phyloP scores from a whole-genome alignment of 345 rosid genomes.

The Leavenworthia alabamica region DNA sequence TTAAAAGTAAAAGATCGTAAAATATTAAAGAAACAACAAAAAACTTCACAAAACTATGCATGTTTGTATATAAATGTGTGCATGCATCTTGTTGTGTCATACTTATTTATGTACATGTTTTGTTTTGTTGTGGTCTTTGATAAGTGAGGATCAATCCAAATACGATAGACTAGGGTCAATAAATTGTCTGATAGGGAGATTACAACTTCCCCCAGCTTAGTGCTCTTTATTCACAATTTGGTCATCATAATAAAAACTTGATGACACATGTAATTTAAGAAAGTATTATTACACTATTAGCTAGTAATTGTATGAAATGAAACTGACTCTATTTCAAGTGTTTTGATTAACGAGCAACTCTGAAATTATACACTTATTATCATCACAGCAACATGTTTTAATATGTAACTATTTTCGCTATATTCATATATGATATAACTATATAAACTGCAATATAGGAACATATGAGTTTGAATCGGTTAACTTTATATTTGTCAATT shows the following conservation, averaged over 20 bases:
- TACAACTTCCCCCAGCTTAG: slow-evolving; percentile 23
- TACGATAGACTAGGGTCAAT: slow-evolving; percentile 13
- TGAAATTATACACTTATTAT: background rate
- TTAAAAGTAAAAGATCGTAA: background rate
- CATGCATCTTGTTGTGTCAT: slow-evolving; percentile 27
- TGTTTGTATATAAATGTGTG: slow-evolving; percentile 19
- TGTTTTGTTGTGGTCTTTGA: slow-evolving; percentile 12
- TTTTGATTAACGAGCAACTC: background rate
- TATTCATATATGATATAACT: too few species aligned
- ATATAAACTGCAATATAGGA: background rate
- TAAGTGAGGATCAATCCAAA: slow-evolving; percentile 16
- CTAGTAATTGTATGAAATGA: background rate
- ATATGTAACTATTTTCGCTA: too few species aligned
- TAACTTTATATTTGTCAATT: background rate
- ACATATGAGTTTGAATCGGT: background rate
- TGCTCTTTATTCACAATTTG: slow-evolving; percentile 28
- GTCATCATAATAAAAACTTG: background rate
- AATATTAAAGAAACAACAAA: background rate
- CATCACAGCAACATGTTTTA: background rate
- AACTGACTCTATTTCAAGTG: background rate
- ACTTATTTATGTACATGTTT: slow-evolving; percentile 25
- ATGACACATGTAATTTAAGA: slow-evolving; percentile 9
- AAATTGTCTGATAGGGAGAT: slow-evolving; percentile 13
- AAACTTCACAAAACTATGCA: slow-evolving; percentile 6
- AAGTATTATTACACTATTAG: background rate